Conservation (phyloP, 345 rosid genomes). For the Firmiana major region DNA sequence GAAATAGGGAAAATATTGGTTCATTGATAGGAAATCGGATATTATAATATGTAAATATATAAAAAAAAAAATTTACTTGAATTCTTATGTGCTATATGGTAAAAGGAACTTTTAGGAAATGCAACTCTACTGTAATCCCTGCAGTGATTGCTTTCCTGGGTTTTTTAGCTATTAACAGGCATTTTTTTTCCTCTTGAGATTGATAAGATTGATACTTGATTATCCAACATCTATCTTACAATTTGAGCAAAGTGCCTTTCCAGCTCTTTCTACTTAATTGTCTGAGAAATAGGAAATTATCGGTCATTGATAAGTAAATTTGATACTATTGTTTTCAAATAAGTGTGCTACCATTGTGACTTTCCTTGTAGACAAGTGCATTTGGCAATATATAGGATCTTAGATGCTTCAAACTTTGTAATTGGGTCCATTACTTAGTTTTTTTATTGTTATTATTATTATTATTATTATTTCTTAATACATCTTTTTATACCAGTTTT, state of each 20-base stretch:
- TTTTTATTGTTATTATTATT: too few species aligned
- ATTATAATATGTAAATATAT: not conserved
- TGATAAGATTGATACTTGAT: not conserved
- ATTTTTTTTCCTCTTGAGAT: not conserved
- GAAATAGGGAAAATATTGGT: not conserved
- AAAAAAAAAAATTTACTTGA: too few species aligned
- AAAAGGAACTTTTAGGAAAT: not conserved
- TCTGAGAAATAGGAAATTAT: not conserved
- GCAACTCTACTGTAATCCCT: not conserved
- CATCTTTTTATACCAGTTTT: too few species aligned
- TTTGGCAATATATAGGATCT: not conserved
- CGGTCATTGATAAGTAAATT: not conserved
- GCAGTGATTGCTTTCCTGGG: not conserved
- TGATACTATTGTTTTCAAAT: not conserved
- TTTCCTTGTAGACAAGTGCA: not conserved
- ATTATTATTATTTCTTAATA: too few species aligned
- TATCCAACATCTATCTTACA: not conserved
- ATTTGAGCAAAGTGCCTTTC: not conserved
- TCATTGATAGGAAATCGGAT: not conserved
- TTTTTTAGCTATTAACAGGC: not conserved
- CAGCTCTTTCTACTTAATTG: not conserved
- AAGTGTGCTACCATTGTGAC: not conserved
- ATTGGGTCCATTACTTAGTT: not conserved
- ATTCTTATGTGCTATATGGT: not conserved
- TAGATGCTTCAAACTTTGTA: not conserved